These are phyloP conservation scores for Botrytis byssoidea DNA, from an alignment of 2,329 filamentous ascomycete species.

Conservation along the genomic window DNA sequence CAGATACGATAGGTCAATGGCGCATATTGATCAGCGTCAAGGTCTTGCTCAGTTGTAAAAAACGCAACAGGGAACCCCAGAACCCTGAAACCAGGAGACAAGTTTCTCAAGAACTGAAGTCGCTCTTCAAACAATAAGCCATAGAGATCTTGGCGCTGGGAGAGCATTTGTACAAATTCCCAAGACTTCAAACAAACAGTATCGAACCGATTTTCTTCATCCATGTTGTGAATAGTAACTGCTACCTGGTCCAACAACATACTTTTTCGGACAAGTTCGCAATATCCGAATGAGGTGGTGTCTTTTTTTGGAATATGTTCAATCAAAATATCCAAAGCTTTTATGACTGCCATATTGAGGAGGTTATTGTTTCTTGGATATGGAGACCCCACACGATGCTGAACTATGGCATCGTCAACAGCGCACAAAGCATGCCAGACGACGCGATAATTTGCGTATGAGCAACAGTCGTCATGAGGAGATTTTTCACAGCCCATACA, in stretches of 20 bases:
- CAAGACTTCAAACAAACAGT: not conserved
- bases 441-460: not conserved
- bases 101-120: not conserved
- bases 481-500: not conserved
- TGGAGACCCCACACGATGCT: not conserved
- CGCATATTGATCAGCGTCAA: not conserved
- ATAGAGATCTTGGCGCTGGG: not conserved
- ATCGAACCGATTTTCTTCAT: not conserved
- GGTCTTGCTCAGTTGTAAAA: not conserved
- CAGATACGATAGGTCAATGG: not conserved
- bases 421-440: conserved; percentile 1
- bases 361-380: not conserved
- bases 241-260: conserved; percentile 2
- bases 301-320: not conserved
- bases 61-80: not conserved
- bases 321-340: not conserved
- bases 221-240: not conserved
- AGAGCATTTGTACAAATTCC: not conserved
- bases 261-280: not conserved
- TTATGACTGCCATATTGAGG: not conserved
- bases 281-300: not conserved
- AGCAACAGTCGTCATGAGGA: not conserved
- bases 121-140: not conserved
- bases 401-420: not conserved
- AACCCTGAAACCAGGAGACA: not conserved